Evolutionary conservation across 768 basidiomycete genomes (phyloP), one percentile per base, ranked within the genome.

Genomic region (Suillus cothurnatus): DNA sequence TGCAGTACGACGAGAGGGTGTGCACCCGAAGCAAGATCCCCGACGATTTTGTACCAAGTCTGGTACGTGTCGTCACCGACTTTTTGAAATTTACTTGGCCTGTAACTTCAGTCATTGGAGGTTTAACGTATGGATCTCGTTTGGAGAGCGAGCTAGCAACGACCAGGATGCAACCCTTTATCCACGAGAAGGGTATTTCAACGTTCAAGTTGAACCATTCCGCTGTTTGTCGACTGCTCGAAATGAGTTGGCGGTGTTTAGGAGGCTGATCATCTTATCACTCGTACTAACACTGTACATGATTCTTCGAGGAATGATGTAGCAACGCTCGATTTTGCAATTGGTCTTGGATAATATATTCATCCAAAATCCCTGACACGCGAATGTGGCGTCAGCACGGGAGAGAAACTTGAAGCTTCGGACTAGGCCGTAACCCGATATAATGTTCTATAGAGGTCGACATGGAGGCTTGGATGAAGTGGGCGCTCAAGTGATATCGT

Each of bases 1-100:
- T 88, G 86, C 6, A 87, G 74, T 3, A 77, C 72, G 62, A 88
- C 75, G 56, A 87, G 78, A 23, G 86, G 85, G 17, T 76, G 74
- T 21, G 68, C 61, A n/a, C 71, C 69, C 8, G 72, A 69, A 55
- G 71, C 69, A 68, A 84, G 77, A 68, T 84, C 78, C 41, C 84
- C 84, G 61, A 80, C 66, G 66, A 85, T 65, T 71, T 81, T 82
- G 79, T 84, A 86, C 81, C 83, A 85, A 15, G 85, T 85, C 69
- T 82, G 72, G 71, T 72, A 76, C 23, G 72, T 52, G 28, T 71
- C 32, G 4, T 34, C 4, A 61, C 49, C 62, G 31, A 61, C 31
- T 31, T n/a, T n/a, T 61, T 21, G 50, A 63, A 63, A 28, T 61
- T 15, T 31, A 28, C 38, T 57, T 36, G n/a, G 8, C 62, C 62